Percentiles rank a stretch among this genome's conserved stretches.
phyloP scores from a whole-genome alignment of 2,329 filamentous ascomycete species.

The Trichoderma guizhouense region DNA sequence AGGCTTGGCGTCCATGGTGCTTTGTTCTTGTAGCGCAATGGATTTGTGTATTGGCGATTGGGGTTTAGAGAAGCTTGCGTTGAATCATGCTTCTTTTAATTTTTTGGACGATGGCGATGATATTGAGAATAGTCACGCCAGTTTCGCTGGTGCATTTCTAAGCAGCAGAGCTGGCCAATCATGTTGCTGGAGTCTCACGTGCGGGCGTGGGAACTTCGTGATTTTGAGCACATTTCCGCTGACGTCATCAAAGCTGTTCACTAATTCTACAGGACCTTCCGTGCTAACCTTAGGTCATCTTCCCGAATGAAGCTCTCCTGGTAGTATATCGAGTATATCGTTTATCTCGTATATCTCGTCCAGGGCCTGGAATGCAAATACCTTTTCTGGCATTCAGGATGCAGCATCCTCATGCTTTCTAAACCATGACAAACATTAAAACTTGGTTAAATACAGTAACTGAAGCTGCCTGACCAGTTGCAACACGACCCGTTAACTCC shows the following conservation, averaged over 20 bases:
- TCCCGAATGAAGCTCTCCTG: neutral
- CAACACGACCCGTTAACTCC: neutral
- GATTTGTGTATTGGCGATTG: neutral
- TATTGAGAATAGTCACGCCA: constrained; percentile 14
- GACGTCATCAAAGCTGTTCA: constrained; percentile 26
- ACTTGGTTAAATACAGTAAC: neutral
- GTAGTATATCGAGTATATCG: neutral
- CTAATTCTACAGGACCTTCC: neutral
- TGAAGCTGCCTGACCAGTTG: neutral
- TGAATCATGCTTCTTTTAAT: constrained; percentile 17
- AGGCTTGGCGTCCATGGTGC: constrained; percentile 34
- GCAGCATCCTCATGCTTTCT: neutral
- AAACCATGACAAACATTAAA: neutral
- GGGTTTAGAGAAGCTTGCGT: constrained; percentile 16
- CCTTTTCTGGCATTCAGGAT: neutral
- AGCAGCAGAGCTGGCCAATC: constrained; percentile 30
- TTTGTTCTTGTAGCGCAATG: constrained; percentile 6
- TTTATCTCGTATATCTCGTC: neutral
- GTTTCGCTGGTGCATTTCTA: constrained; percentile 29
- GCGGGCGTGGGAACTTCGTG: constrained; percentile 26
- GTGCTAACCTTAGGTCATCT: neutral
- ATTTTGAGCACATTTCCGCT: constrained; percentile 20
- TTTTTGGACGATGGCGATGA: constrained; percentile 22
- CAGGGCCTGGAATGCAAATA: neutral
- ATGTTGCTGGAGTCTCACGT: constrained; percentile 27